Evolutionary conservation across 2,329 filamentous ascomycete genomes (phyloP).

Genomic region (Sporothrix brasiliensis): DNA sequence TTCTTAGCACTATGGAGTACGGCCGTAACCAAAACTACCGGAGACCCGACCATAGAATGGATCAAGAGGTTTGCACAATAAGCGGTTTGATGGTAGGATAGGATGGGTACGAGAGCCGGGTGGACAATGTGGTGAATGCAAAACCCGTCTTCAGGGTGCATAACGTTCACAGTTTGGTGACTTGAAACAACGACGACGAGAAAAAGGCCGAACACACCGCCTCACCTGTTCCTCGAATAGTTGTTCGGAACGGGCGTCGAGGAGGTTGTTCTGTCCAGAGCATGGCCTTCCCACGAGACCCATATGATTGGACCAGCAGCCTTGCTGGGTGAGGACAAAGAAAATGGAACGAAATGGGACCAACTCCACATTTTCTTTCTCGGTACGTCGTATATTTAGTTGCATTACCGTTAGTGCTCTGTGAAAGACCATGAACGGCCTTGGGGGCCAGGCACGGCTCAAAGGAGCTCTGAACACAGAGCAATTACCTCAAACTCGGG

Average conservation of each 20-base stretch:
- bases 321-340: neutral
- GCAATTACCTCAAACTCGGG: neutral
- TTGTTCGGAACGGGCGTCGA: neutral
- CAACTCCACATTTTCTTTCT: slow-evolving; percentile 2
- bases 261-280: neutral
- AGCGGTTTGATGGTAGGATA: neutral
- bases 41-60: neutral
- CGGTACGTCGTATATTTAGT: neutral
- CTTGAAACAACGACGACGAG: neutral
- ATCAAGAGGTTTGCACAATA: neutral
- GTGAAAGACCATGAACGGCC: neutral
- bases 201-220: neutral
- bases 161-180: neutral
- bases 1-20: neutral
- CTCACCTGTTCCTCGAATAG: neutral
- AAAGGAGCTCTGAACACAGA: neutral
- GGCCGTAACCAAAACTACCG: neutral
- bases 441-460: neutral
- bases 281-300: neutral
- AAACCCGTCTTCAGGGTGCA: neutral
- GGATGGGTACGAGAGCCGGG: too few relatives aligned
- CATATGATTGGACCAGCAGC: slow-evolving; percentile 16
- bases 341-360: neutral
- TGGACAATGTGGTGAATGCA: neutral
- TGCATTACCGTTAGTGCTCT: neutral